Evolutionary conservation across 2,329 filamentous ascomycete species (phyloP), one percentile per base, ranked within the genome.

Genomic region (Talaromyces pinophilus): DNA sequence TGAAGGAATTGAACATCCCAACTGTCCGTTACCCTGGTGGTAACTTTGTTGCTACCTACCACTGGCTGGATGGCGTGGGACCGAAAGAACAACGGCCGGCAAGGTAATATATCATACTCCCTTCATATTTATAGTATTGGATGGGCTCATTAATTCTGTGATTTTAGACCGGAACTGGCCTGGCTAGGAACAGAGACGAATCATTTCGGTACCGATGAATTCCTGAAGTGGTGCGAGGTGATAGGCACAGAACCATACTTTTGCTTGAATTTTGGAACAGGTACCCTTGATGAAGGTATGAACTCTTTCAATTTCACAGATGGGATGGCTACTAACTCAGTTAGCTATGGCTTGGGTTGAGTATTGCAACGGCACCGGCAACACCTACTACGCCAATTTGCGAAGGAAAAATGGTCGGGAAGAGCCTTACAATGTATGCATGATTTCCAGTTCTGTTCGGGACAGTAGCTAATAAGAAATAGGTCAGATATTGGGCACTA

Each of bases 21-120:
- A 90, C 93, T 44, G 87, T 93, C 25, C 84, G 91, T 59, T 95
- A 94, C 73, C 92, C 92, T 1, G 92, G 92, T 15, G 92, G 92
- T 59, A 96, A 95, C 78, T 95, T 94, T 76, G 86, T 88, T 54
- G 92, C 92, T 3, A 94, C 91, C 0, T 95, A 94, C 77, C 90
- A 93, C 81, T 95, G 92, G 91, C 82, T 88, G 59, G 92, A 95
- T 77, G 92, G 91, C 10, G 83, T 96, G 69, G 92, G 92, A 1
- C 91, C 91, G 0, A 84, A 82, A 69, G 89, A 92, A 25, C 82
- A 88, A 71, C 84, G 92, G 55, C 91, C 90, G 3, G 75, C 78
- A 57, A 79, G 84, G 78, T 85, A 80, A 35, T 52, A 30, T 28
- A 6, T 25, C 7, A 59, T 54, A 28, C 52, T 5, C 38, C 11